phyloP scores from a whole-genome alignment of 2,329 filamentous ascomycete species.

The Fusarium tricinctum region DNA sequence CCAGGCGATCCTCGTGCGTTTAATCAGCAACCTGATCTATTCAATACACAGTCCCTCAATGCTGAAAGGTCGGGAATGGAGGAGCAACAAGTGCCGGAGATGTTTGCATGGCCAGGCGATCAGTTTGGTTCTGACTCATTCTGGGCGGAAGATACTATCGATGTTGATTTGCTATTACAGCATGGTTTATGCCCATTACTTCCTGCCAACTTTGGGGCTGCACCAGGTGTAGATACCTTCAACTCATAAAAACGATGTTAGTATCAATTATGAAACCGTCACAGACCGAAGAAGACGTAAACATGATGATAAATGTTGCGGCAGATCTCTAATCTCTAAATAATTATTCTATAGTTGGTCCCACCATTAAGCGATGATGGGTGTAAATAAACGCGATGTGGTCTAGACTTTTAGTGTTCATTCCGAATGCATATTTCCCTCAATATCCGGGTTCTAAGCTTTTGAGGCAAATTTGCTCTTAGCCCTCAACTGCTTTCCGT shows the following conservation, averaged over 20 bases:
- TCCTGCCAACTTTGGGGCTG: constrained; percentile 19
- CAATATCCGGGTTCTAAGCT: not conserved
- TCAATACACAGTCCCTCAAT: not conserved
- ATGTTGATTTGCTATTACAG: constrained; percentile 34
- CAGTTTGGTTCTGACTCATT: constrained; percentile 19
- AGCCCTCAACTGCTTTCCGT: constrained; percentile 32
- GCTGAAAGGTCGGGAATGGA: not conserved
- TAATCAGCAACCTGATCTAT: not conserved
- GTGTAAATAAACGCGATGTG: accelerated
- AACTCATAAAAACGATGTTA: not conserved
- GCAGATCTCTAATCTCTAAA: not conserved
- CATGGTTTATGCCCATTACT: constrained; percentile 29
- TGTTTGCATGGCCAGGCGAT: not conserved
- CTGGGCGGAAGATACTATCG: constrained; percentile 25
- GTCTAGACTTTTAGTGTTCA: accelerated
- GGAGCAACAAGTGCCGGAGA: constrained; percentile 16
- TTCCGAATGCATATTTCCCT: not conserved
- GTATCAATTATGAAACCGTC: no score
- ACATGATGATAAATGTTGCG: no score
- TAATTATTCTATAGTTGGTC: constrained; percentile 5
- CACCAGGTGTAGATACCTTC: not conserved
- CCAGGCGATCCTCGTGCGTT: not conserved
- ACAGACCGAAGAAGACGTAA: no score
- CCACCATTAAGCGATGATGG: accelerated
- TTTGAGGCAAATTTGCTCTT: constrained; percentile 38